Evolutionary conservation across 2,329 filamentous ascomycete genomes (phyloP), one percentile per base, ranked within the genome.

Genomic region (Xylaria sp.): DNA sequence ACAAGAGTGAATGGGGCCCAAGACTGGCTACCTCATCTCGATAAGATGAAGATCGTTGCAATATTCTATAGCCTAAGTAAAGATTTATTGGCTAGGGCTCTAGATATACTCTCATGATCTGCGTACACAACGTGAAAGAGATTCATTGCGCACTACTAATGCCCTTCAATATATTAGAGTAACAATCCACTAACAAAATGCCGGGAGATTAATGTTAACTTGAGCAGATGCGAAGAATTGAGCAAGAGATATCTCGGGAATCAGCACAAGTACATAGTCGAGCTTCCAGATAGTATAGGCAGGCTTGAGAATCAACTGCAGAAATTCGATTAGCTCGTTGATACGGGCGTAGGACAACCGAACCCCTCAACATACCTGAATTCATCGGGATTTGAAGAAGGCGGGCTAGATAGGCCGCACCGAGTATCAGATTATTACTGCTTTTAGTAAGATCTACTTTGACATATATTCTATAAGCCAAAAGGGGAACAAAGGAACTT

Each of bases 381-480:
- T 13, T 13, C 10, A 12, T 59, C 68, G 65, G 65, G 61, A 63
- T 65, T 65, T 68, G 65, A 63, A 60, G n/a, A 40, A 13, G 35
- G n/a, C n/a, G 57, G 37, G 23, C 3, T 21, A 27, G 51, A 32
- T 32, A 47, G 27, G 23, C 23, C 13, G 54, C 51, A 44, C 53
- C 27, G 40, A 62, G 29, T 25, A n/a, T 21, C 21, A 57, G 16
- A 47, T 18, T 60, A 65, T 51, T 70, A 60, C 65, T 51, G 3
- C 35, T 63, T 70, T 10, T 42, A 60, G 69, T 60, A 66, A 69
- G 66, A 61, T 47, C 27, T 21, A 32, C n/a, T 10, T 35, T 57
- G 16, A 25, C 16, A 57, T 54, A 48, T 54, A 18, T 23, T 53
- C 13, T 42, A 51, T 44, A 32, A 63, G 27, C 32, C 18, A 47